Base-by-base conservation (phyloP, 768 basidiomycete genomes). In the Tulasnella sp. region DNA sequence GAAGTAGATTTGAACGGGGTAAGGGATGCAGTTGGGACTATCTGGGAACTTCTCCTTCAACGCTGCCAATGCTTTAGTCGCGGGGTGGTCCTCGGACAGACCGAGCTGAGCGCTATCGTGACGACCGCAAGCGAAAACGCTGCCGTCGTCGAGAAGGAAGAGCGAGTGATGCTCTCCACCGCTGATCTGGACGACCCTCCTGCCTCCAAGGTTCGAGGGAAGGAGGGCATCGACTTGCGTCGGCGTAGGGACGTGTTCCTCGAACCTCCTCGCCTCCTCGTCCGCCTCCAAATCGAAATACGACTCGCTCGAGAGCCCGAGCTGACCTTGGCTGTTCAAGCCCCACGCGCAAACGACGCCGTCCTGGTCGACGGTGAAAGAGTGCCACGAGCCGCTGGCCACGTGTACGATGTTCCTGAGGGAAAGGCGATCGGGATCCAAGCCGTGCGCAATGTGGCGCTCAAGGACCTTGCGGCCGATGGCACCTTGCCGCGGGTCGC, bases 321-420 rank as follows among this genome's bases (percentile, higher is more conserved):
- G 83, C 75, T 96, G 87, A 74, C 91, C 88, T 72, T 89, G 86
- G 40, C 91, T 83, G 80, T 98, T 97, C 73, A 95, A 83, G n/a
- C 96, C 96, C 96, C 96, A 98, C 14, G 88, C 94, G 89, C 90
- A 98, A 9, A 96, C 90, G 65, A 85, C 86, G 35, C 94, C 95
- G 6, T 83, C 81, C 68, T 90, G 86, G 78, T 94, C 90, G 72
- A 98, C 88, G 2, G 95, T 95, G 77, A 97, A 98, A 0, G 94
- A 95, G 77, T 92, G 90, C 80, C 88, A 92, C 67, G 85, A 85
- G 7, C 96, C 95, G 0, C 94, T 86, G 4, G 94, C 94, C 74
- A 98, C 82, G 47, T 81, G 81, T 14, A 89, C 88, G 62, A 88
- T 87, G 72, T 88, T 86, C 22, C 89, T 89, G n/a, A 98, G 85